Percentiles rank a stretch among this genome's conserved stretches.
Evolutionary conservation across 345 rosid genomes (phyloP).

Genomic region (Camelina neglecta): DNA sequence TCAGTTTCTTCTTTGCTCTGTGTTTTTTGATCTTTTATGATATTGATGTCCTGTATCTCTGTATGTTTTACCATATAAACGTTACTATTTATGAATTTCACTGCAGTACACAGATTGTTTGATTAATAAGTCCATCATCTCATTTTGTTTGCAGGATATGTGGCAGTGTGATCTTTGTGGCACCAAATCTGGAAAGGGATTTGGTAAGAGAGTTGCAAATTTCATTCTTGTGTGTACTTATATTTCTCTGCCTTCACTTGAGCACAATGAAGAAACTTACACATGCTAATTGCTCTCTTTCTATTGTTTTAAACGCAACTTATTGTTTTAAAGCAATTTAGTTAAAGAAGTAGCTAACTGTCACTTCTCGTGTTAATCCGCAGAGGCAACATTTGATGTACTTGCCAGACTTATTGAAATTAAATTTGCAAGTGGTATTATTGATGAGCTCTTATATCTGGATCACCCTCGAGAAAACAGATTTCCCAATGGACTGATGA

Average conservation of each 20-base stretch:
- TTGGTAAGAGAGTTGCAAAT: constrained; percentile 40
- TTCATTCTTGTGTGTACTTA: constrained; percentile 10
- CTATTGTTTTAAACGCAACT: not conserved
- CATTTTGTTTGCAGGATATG: constrained; percentile 41
- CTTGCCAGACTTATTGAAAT: constrained; percentile 91
- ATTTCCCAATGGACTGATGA: constrained; percentile 73
- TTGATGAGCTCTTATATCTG: constrained; percentile 87
- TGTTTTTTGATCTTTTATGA: constrained; percentile 11
- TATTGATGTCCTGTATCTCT: constrained; percentile 14
- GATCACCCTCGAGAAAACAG: constrained; percentile 85
- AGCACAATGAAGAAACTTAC: not conserved
- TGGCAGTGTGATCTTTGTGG: constrained; percentile 49
- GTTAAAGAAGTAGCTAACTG: constrained; percentile 37
- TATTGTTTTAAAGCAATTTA: not conserved
- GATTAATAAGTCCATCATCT: not conserved
- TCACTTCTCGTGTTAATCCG: constrained; percentile 9
- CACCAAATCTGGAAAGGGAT: constrained; percentile 48
- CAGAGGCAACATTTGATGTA: constrained; percentile 96
- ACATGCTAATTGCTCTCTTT: constrained; percentile 6
- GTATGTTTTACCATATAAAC: not conserved
- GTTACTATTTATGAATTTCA: not conserved
- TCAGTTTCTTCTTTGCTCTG: constrained; percentile 44
- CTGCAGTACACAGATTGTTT: not conserved
- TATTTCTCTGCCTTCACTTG: constrained; percentile 17
- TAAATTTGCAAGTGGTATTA: constrained; percentile 94